Conservation (phyloP, 2,329 filamentous ascomycete genomes). For the Orbilia ellipsospora region DNA sequence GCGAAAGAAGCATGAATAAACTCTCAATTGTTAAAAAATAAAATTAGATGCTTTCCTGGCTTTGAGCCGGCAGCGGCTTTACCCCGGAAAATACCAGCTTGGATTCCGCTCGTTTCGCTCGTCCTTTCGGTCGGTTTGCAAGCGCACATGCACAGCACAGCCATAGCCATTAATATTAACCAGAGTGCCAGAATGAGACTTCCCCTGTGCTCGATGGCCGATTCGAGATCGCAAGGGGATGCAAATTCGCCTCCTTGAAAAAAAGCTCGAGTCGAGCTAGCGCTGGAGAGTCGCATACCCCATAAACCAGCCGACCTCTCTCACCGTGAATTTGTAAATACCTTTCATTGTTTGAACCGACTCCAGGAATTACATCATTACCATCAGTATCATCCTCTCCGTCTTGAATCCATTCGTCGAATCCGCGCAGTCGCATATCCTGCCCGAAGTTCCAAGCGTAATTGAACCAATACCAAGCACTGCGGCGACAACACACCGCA, state of each 20-base stretch:
- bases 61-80: constrained; percentile 28
- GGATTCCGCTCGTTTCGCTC: constrained; percentile 20
- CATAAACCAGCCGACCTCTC: background rate
- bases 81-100: constrained; percentile 48
- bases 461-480: background rate
- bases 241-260: constrained; percentile 12
- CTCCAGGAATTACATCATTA: constrained; percentile 34
- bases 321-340: background rate
- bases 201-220: constrained; percentile 31
- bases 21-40: too few species aligned
- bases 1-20: too few species aligned
- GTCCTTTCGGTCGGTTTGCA: too few species aligned
- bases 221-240: constrained; percentile 11
- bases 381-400: background rate
- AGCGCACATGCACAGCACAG: constrained; percentile 22
- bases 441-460: background rate
- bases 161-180: constrained; percentile 41
- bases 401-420: background rate
- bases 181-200: constrained; percentile 42
- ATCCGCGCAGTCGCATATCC: background rate
- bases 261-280: too few species aligned
- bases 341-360: too few species aligned
- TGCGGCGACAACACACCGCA: constrained; percentile 32
- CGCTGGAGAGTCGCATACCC: too few species aligned
- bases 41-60: too few species aligned